Evolutionary conservation across 2,329 filamentous ascomycete genomes (phyloP).

Genomic region (Pseudocercospora ulei): DNA sequence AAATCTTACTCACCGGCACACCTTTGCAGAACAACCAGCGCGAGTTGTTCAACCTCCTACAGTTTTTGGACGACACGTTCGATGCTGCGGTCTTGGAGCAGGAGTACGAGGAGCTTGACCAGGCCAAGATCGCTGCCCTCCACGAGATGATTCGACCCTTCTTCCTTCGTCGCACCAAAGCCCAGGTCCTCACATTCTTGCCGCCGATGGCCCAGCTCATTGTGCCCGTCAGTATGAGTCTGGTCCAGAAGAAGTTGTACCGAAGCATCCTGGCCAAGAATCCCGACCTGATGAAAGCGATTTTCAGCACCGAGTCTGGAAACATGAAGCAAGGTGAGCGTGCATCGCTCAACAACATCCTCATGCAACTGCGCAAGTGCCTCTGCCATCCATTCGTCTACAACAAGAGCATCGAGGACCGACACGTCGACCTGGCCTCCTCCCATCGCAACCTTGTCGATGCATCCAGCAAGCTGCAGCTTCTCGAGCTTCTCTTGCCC

Average conservation of each 20-base stretch:
- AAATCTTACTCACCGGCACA: conserved; percentile 75
- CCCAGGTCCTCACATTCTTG: conserved; percentile 79
- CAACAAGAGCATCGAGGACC: conserved; percentile 80
- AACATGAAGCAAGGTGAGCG: conserved; percentile 58
- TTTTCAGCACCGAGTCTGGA: conserved; percentile 57
- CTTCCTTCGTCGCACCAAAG: conserved; percentile 71
- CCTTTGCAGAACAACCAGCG: conserved; percentile 91
- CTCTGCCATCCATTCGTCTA: conserved; percentile 96
- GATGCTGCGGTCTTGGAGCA: conserved; percentile 65
- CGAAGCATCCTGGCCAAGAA: conserved; percentile 89
- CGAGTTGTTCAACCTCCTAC: conserved; percentile 91
- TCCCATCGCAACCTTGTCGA: conserved; percentile 77
- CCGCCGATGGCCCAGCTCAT: conserved; percentile 94
- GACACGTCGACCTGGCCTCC: conserved; percentile 50
- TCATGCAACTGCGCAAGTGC: conserved; percentile 90
- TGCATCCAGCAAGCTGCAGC: conserved; percentile 77
- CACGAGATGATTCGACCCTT: conserved; percentile 71
- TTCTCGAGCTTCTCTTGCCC: conserved; percentile 76
- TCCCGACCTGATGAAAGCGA: conserved; percentile 73
- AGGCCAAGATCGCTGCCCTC: conserved; percentile 68
- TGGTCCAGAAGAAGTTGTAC: conserved; percentile 86
- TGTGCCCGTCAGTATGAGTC: conserved; percentile 86
- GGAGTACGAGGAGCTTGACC: conserved; percentile 66
- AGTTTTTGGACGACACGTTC: conserved; percentile 70
- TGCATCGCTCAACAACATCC: conserved; percentile 79